Evolutionary conservation across 2,329 filamentous ascomycete species (phyloP), one percentile per base, ranked within the genome.

Genomic region (Penicillium sp.): DNA sequence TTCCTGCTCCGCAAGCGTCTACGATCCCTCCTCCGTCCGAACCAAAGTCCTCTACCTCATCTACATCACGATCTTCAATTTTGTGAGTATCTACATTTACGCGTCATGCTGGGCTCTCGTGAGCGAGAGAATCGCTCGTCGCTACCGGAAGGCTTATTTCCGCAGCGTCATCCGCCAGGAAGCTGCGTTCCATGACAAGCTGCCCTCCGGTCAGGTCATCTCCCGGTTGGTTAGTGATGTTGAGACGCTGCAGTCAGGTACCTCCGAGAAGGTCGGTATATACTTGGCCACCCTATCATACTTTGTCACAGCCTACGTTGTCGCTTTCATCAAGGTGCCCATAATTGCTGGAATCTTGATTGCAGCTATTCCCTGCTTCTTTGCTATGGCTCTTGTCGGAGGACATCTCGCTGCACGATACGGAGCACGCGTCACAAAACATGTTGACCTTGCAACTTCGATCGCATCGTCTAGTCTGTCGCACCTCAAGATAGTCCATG

Each of bases 221-320:
- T 82, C 83, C 3, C 78, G 86, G 4, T 78, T 89, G 45, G 84
- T 86, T 60, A 78, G 79, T 48, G 86, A 89, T 62, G 85, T 89
- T 34, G 81, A 85, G 55, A 81, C 82, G 1, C 82, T 89, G 44
- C 86, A 88, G 65, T 79, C 81, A 0, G 87, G 87, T 8, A 88
- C 86, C 0, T 86, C 83, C 2, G 87, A 89, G 69, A 90, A 89
- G 67, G 86, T 88, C 13, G 86, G 86, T 44, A 80, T 88, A 29
- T 81, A 83, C 58, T 77, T 89, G 10, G 78, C 81, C 24, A 85
- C 81, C 42, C 68, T 83, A 14, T 83, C 84, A 2, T 89, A 88
- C 69, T 89, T 89, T 64, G 68, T 88, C 51, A 83, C 86, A 0
- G 81, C 86, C 5, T 89, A 87, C 59, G 75, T 86, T 6, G 82